Conservation (phyloP, 371 early-diverging fungal genomes). For the Rhizopus arrhizus region DNA sequence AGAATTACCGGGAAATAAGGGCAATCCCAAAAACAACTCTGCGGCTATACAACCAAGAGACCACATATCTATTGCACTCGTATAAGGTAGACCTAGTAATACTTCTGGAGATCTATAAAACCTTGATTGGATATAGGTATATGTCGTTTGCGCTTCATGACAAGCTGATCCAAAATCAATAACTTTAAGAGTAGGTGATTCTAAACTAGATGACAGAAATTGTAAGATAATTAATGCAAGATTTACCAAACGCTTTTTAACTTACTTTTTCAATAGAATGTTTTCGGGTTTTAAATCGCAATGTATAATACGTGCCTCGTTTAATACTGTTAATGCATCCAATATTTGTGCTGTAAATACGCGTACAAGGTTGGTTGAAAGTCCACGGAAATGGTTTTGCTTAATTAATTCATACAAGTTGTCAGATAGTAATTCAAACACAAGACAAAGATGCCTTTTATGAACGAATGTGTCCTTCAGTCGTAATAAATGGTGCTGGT, state of each 20-base stretch:
- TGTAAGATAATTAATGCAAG: not conserved
- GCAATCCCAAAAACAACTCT: conserved; percentile 91
- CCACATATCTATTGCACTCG: conserved; percentile 98
- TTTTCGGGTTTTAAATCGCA: conserved; percentile 98
- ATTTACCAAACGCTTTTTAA: not conserved
- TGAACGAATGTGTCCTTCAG: conserved; percentile 94
- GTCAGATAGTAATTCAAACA: conserved; percentile 92
- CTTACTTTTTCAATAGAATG: conserved; percentile 83
- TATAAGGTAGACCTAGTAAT: conserved; percentile 86
- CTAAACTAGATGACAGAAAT: conserved; percentile 47
- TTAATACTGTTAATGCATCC: conserved; percentile 84
- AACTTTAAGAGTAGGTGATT: conserved; percentile 91
- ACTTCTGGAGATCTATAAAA: conserved; percentile 99
- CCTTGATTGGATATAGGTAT: conserved; percentile 96
- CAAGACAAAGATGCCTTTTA: conserved; percentile 92
- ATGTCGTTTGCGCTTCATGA: conserved; percentile 85
- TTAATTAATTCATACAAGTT: conserved; percentile 98
- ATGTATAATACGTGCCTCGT: conserved; percentile 88
- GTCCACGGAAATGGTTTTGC: conserved; percentile 93
- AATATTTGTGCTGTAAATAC: conserved; percentile 87
- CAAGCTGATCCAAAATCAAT: conserved; percentile 99
- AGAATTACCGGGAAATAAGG: conserved; percentile 96
- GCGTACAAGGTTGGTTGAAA: conserved; percentile 86
- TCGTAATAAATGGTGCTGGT: conserved; percentile 85
- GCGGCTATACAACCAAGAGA: conserved; percentile 97